Evolutionary conservation across 768 basidiomycete species (phyloP).

Genomic region (Termitomyces sp.): DNA sequence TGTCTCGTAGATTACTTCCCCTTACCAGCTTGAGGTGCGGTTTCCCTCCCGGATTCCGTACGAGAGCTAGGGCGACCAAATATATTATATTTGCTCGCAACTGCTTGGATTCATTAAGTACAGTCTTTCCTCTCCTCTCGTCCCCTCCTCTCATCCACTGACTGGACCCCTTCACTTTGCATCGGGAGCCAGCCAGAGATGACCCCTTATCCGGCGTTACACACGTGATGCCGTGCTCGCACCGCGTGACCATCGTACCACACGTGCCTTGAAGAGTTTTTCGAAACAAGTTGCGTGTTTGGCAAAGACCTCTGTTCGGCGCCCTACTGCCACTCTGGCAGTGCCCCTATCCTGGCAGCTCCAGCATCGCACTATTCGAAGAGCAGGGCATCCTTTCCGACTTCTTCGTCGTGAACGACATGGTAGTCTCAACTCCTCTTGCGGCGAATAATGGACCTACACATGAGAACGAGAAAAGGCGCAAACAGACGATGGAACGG

Average conservation of each 20-base stretch:
- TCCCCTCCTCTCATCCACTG: too few relatives aligned
- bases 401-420: constrained; percentile 9
- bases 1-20: too few relatives aligned
- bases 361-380: background rate
- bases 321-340: background rate
- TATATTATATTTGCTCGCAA: too few relatives aligned
- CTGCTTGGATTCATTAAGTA: too few relatives aligned
- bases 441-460: constrained; percentile 19
- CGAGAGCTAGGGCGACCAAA: too few relatives aligned
- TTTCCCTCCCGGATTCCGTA: too few relatives aligned
- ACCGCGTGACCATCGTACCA: constrained; percentile 15
- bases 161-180: too few relatives aligned
- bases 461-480: constrained; percentile 35
- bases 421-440: constrained; percentile 28
- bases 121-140: too few relatives aligned
- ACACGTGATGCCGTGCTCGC: constrained; percentile 14
- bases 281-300: constrained; percentile 11
- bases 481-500: constrained; percentile 47
- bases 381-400: background rate
- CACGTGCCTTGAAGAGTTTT: constrained; percentile 18
- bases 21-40: too few relatives aligned
- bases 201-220: background rate
- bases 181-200: too few relatives aligned
- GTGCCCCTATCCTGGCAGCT: background rate
- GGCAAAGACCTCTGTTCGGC: constrained; percentile 1